These are phyloP conservation scores for Chrysochromulina tobinii DNA, from an alignment of 78 protist species.

Conservation along the genomic window DNA sequence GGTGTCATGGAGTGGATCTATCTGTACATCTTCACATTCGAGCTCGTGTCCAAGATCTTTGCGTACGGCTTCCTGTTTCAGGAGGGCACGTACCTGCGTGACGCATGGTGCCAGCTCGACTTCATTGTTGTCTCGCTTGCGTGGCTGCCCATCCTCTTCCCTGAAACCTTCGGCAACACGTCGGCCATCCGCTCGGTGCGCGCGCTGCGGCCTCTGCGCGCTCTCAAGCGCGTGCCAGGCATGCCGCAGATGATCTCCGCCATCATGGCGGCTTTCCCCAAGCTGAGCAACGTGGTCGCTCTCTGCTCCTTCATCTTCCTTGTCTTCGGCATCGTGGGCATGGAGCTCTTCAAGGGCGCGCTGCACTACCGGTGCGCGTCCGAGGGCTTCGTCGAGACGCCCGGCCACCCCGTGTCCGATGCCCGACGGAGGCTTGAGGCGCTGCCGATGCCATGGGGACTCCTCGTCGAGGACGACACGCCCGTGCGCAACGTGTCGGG, in stretches of 20 bases:
- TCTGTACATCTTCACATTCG: background rate
- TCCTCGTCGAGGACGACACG: too few relatives aligned
- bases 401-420: too few relatives aligned
- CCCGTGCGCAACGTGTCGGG: too few relatives aligned
- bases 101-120: slow-evolving; percentile 45
- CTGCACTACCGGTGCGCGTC: background rate
- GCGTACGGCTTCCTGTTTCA: background rate
- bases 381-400: too few relatives aligned
- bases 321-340: slow-evolving; percentile 34
- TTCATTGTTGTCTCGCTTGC: slow-evolving; percentile 11
- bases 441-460: too few relatives aligned
- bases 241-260: background rate
- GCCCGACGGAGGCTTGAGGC: too few relatives aligned
- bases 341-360: slow-evolving; percentile 27
- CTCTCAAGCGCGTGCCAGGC: slow-evolving; percentile 34
- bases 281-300: slow-evolving; percentile 21
- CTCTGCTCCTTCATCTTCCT: slow-evolving; percentile 3
- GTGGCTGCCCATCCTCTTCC: background rate
- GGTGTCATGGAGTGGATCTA: background rate
- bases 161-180: background rate
- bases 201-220: slow-evolving; percentile 59
- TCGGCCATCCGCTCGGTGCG: slow-evolving; percentile 39
- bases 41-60: slow-evolving; percentile 22
- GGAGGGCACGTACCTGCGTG: slow-evolving; percentile 31
- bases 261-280: background rate